Evolutionary conservation across 2,329 filamentous ascomycete genomes (phyloP).

Genomic region (Stagonosporopsis cucurbitacearum): DNA sequence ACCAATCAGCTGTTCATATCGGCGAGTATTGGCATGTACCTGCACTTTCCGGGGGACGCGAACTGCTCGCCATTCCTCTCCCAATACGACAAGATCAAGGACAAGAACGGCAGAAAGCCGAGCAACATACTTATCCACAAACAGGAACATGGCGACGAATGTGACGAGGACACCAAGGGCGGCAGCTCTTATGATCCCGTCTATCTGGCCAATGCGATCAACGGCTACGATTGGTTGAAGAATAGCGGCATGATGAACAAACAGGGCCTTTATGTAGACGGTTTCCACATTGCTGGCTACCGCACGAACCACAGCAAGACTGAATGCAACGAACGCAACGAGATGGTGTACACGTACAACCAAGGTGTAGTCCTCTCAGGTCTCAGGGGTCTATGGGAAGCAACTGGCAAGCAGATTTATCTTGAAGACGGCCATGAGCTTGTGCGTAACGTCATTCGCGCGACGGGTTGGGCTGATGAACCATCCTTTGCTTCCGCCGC

Average conservation of each 20-base stretch:
- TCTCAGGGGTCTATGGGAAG: conserved; percentile 78
- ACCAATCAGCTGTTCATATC: conserved; percentile 91
- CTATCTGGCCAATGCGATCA: conserved; percentile 75
- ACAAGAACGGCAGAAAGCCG: conserved; percentile 3
- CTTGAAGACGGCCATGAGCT: conserved; percentile 81
- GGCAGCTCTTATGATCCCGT: conserved; percentile 59
- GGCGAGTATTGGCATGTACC: conserved; percentile 86
- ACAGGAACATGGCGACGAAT: conserved; percentile 18
- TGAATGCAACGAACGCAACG: conserved; percentile 79
- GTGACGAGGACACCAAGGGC: conserved; percentile 8
- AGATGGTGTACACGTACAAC: conserved; percentile 96
- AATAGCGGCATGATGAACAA: conserved; percentile 80
- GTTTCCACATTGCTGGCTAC: conserved; percentile 80
- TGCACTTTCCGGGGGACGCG: conserved; percentile 81
- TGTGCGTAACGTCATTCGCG: conserved; percentile 73
- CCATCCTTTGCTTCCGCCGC: conserved; percentile 24
- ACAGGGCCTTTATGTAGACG: conserved; percentile 80
- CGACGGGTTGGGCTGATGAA: conserved; percentile 71
- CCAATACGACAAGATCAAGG: conserved; percentile 27
- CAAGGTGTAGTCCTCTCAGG: conserved; percentile 89
- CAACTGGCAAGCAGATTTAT: conserved; percentile 74
- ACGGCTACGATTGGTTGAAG: conserved; percentile 82
- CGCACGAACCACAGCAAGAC: conserved; percentile 65
- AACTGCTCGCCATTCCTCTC: conserved; percentile 72
- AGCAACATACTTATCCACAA: conserved; percentile 5